Evolutionary conservation across 164 flowering plant species (phyloP).

Genomic region (Vitis riparia): DNA sequence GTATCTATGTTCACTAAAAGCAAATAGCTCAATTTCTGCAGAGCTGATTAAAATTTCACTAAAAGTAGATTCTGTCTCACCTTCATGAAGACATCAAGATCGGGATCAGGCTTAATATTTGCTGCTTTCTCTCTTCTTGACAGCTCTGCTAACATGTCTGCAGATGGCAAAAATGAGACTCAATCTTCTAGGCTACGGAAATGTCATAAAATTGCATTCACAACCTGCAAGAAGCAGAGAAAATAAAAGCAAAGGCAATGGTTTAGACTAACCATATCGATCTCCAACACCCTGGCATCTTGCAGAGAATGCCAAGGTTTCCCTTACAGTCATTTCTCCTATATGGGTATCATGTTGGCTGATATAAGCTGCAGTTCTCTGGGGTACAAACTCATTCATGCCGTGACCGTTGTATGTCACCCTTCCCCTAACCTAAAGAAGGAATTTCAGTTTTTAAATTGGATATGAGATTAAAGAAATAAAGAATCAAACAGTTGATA

Average conservation of each 20-base stretch:
- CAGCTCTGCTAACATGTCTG: slow-evolving; percentile 52
- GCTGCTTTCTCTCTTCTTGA: slow-evolving; percentile 54
- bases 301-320: slow-evolving; percentile 59
- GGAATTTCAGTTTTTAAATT: background rate
- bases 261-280: slow-evolving; percentile 35
- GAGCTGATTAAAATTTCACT: too few relatives aligned
- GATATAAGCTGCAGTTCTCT: slow-evolving; percentile 63
- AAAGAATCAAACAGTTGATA: background rate
- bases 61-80: slow-evolving; percentile 15
- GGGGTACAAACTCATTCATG: slow-evolving; percentile 64
- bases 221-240: too few relatives aligned
- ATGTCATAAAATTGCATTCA: too few relatives aligned
- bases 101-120: slow-evolving; percentile 59
- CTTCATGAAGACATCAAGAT: slow-evolving; percentile 60
- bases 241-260: background rate
- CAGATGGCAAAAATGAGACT: background rate
- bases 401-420: slow-evolving; percentile 60
- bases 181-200: too few relatives aligned
- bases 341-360: slow-evolving; percentile 62
- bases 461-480: background rate
- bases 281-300: slow-evolving; percentile 63
- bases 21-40: too few relatives aligned
- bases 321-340: slow-evolving; percentile 65
- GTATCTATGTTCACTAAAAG: too few relatives aligned
- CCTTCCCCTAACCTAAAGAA: slow-evolving; percentile 36